Evolutionary conservation across 1,284 basidiomycete genomes (phyloP).

Genomic region (Apiotrichum domesticum): DNA sequence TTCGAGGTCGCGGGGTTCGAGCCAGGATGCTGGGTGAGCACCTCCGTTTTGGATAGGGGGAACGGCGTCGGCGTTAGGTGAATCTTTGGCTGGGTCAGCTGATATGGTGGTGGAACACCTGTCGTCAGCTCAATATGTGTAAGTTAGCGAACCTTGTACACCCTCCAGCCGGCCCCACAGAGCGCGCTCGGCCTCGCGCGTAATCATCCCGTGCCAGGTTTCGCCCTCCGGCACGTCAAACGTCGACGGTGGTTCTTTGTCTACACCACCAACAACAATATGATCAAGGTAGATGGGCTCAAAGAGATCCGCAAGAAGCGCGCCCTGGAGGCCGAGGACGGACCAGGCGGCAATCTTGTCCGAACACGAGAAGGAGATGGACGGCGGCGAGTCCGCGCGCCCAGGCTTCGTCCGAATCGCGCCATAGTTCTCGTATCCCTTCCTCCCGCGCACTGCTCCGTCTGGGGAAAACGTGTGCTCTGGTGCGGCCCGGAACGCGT

Average conservation of each 20-base stretch:
- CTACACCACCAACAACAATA: conserved; percentile 67
- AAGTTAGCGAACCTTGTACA: conserved; percentile 14
- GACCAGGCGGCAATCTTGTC: conserved; percentile 85
- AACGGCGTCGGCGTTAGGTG: conserved; percentile 51
- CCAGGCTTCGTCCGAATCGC: conserved; percentile 82
- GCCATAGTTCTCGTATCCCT: conserved; percentile 66
- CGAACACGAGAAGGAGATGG: conserved; percentile 77
- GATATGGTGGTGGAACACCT: conserved; percentile 21
- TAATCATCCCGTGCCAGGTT: conserved; percentile 55
- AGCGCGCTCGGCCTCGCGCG: conserved; percentile 56
- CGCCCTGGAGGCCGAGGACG: conserved; percentile 77
- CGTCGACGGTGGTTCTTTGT: conserved; percentile 3
- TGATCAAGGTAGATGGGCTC: conserved; percentile 59
- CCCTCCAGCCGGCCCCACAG: conserved; percentile 35
- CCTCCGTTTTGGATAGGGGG: background rate
- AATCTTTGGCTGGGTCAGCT: conserved; percentile 48
- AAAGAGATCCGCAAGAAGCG: conserved; percentile 57
- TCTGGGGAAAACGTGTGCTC: conserved; percentile 15
- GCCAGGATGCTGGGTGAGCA: conserved; percentile 48
- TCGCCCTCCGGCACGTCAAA: conserved; percentile 32
- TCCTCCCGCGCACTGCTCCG: conserved; percentile 62
- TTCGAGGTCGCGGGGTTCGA: conserved; percentile 18
- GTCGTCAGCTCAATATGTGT: conserved; percentile 1
- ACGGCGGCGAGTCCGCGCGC: conserved; percentile 72
- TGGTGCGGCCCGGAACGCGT: conserved; percentile 38